These are phyloP conservation scores for Yarrowia porcina DNA, from an alignment of 805 yeast species.

Conservation along the genomic window DNA sequence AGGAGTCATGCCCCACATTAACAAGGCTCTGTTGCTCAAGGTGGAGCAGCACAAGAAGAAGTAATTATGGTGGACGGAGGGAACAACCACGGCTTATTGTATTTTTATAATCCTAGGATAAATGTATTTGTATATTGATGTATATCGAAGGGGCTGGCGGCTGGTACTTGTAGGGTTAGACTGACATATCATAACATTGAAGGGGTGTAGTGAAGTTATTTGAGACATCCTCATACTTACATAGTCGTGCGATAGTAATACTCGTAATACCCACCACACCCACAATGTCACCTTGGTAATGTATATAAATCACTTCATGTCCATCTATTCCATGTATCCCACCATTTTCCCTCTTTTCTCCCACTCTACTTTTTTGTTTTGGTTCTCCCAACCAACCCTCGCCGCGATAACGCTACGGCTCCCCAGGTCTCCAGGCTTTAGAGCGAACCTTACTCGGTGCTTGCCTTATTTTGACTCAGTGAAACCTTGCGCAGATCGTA, in stretches of 20 bases:
- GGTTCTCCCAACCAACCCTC: background rate
- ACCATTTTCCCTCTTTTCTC: background rate
- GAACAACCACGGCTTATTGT: constrained; percentile 3
- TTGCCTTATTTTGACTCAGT: constrained; percentile 8
- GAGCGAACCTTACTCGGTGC: constrained; percentile 22
- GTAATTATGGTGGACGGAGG: background rate
- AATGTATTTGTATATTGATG: constrained; percentile 15
- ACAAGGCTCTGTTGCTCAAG: constrained; percentile 73
- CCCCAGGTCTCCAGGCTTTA: constrained; percentile 6
- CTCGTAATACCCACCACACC: no score
- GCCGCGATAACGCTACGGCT: constrained; percentile 18
- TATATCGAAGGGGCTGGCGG: background rate
- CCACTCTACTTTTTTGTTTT: background rate
- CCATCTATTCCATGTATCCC: background rate
- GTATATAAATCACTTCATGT: no score
- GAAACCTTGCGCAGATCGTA: constrained; percentile 24
- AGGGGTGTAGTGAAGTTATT: no score
- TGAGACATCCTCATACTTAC: no score
- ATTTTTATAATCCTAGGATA: constrained; percentile 6
- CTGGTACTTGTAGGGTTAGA: no score
- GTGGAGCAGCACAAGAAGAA: constrained; percentile 51
- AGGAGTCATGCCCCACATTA: constrained; percentile 95
- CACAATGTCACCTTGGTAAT: no score
- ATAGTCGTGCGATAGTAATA: no score
- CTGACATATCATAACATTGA: no score